phyloP scores from a whole-genome alignment of 225 moss, liverwort and hornwort genomes.

The Antitrichia curtipendula region DNA sequence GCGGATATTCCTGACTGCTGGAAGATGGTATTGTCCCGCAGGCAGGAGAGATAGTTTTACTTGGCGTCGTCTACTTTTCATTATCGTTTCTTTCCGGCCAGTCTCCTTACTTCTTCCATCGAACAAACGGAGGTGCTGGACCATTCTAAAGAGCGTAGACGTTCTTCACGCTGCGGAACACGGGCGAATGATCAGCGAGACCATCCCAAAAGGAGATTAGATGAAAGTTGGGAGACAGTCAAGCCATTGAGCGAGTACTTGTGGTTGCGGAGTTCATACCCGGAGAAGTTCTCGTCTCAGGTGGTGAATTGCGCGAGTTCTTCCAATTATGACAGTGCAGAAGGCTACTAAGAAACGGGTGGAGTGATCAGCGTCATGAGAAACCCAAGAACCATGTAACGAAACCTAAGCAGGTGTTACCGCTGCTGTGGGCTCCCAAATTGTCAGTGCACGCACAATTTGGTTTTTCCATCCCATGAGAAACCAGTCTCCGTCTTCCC shows the following conservation, averaged over 20 bases:
- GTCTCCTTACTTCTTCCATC: background rate
- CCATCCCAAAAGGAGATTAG: background rate
- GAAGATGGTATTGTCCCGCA: background rate
- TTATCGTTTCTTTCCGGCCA: background rate
- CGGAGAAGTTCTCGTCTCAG: background rate
- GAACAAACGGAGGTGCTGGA: background rate
- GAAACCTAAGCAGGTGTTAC: background rate
- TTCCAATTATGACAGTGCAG: background rate
- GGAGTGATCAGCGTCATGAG: background rate
- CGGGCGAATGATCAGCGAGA: background rate
- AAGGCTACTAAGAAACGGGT: background rate
- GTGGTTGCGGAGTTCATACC: background rate
- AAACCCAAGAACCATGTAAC: background rate
- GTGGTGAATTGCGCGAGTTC: background rate
- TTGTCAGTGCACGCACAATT: conserved; percentile 38
- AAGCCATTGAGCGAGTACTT: background rate
- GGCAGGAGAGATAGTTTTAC: background rate
- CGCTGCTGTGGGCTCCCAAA: conserved; percentile 41
- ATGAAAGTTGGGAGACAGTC: background rate
- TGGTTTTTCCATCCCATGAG: conserved; percentile 76
- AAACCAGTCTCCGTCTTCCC: conserved; percentile 59
- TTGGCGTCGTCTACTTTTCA: background rate
- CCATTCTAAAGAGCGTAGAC: background rate
- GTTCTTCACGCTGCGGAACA: background rate
- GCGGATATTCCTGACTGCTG: background rate